phyloP scores from a whole-genome alignment of 2,329 filamentous ascomycete genomes.

The Paraconiothyrium brasiliense region DNA sequence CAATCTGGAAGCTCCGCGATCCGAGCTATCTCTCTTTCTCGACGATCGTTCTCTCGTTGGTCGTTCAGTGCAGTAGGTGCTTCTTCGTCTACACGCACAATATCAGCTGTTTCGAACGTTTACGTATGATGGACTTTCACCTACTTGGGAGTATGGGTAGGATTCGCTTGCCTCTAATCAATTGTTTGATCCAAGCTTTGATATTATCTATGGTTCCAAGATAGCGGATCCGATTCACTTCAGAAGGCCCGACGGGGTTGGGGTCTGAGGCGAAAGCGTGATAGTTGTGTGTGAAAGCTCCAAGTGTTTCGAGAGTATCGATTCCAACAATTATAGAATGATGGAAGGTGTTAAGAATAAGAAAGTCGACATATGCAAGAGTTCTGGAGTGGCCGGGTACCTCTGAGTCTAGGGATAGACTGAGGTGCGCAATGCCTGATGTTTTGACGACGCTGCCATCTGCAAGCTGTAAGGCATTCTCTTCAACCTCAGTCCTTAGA shows the following conservation, averaged over 20 bases:
- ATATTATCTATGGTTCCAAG: conserved; percentile 10
- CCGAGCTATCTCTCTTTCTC: no score
- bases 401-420: not conserved
- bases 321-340: not conserved
- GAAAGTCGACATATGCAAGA: not conserved
- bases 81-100: no score
- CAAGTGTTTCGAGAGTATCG: not conserved
- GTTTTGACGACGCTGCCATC: conserved; percentile 1
- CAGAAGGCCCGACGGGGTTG: not conserved
- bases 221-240: not conserved
- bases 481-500: not conserved
- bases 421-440: not conserved
- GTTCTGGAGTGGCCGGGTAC: not conserved
- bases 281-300: not conserved
- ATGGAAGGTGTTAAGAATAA: not conserved
- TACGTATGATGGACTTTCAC: no score
- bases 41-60: no score
- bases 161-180: no score
- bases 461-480: not conserved
- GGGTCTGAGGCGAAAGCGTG: no score
- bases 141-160: no score
- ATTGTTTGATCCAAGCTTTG: conserved; percentile 5
- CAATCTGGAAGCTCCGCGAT: no score
- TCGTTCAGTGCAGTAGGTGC: no score
- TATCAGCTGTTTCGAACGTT: no score